Evolutionary conservation across 192 early-diverging fungal genomes (phyloP), one percentile per base, ranked within the genome.

Genomic region (Endogone sp.): DNA sequence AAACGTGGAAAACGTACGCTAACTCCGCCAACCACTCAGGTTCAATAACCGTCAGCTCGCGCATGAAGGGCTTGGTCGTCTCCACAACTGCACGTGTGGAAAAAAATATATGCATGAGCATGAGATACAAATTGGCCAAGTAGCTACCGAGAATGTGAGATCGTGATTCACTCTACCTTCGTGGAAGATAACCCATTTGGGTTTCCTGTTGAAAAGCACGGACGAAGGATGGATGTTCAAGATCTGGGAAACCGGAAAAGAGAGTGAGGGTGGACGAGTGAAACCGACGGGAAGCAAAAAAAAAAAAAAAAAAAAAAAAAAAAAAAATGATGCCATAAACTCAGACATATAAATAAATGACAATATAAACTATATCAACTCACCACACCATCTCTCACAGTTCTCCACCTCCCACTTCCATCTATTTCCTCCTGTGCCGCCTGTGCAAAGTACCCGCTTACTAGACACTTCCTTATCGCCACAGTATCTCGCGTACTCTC

Each of bases 21-120:
- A 94, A 86, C 79, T 99, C 95, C n/a, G 92, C 92, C 64, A 99
- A 76, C 97, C 97, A 98, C n/a, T 86, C 86, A 13, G 88, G 82
- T 26, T 99, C 97, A 24, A 99, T 92, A 11, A 91, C 88, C 0
- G 94, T 97, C 20, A 96, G 86, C 68, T 95, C 95, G 30, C 92
- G 92, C 95, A 99, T 99, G 72, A 92, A 99, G 67, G 95, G 91
- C 75, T 98, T 97, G 23, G 89, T 89, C 24, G 96, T 99, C 87
- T 96, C 90, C 2, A 98, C 87, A 29, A 99, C 86, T 75, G 96
- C 93, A 74, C 95, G 92, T 74, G 95, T 98, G 22, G 98, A 89
- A 49, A 99, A 92, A 80, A 93, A 99, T 63, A 94, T 89, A 6
- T 95, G 93, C 54, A 89, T 81, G 66, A 88, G 81, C 72, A 90